Conservation (phyloP, 345 rosid species). For the Eucalyptus polyanthemos region DNA sequence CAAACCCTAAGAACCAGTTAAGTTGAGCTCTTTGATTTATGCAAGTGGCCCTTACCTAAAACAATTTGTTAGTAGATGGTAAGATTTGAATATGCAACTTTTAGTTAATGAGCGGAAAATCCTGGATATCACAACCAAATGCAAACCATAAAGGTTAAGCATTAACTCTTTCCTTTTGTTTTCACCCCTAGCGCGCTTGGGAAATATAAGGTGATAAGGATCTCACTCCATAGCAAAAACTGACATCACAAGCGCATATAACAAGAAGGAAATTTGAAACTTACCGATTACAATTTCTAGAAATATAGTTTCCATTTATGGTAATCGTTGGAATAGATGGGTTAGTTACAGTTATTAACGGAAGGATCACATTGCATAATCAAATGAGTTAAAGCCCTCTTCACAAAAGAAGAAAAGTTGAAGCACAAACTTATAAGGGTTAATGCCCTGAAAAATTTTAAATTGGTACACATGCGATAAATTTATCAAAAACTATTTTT, state of each 20-base stretch:
- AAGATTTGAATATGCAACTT: background rate
- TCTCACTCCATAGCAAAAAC: background rate
- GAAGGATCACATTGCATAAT: background rate
- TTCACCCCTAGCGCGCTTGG: background rate
- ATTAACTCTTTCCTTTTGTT: background rate
- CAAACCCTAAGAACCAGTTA: background rate
- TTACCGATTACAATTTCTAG: background rate
- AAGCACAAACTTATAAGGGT: background rate
- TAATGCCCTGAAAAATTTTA: rapidly evolving
- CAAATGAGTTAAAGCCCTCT: background rate
- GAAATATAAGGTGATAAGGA: background rate
- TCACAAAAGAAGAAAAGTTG: background rate
- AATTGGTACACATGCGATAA: too few relatives aligned
- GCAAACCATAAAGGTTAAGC: background rate
- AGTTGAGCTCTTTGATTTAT: background rate
- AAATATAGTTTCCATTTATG: background rate
- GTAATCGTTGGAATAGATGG: background rate
- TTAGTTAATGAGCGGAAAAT: background rate
- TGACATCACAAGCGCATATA: background rate
- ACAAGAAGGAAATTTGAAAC: background rate
- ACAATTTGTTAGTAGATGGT: background rate
- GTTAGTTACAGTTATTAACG: background rate
- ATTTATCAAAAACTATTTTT: too few relatives aligned
- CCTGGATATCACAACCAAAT: background rate
- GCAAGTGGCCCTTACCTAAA: background rate